phyloP scores from a whole-genome alignment of 2,329 filamentous ascomycete genomes.

The Ascochyta viciae-villosae region DNA sequence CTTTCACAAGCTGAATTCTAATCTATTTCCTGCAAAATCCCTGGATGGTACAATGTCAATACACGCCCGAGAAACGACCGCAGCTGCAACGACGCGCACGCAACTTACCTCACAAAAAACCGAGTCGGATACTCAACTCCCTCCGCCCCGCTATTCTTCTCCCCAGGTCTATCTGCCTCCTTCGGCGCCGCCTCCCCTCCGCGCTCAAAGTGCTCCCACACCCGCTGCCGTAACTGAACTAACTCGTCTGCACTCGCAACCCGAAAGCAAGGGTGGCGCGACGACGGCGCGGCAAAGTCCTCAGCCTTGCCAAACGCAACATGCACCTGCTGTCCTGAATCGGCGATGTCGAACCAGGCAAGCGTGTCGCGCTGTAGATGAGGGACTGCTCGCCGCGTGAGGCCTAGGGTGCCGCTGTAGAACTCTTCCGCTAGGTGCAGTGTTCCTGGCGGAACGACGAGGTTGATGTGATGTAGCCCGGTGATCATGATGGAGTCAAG shows the following conservation, averaged over 20 bases:
- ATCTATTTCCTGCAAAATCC: slow-evolving; percentile 51
- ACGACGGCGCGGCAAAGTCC: slow-evolving; percentile 38
- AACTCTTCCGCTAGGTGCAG: slow-evolving; percentile 20
- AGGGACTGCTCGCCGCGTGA: slow-evolving; percentile 62
- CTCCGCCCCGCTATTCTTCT: slow-evolving; percentile 50
- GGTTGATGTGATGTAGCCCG: slow-evolving; percentile 28
- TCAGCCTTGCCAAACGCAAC: slow-evolving; percentile 56
- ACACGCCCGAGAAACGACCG: too few species aligned
- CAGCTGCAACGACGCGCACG: background rate
- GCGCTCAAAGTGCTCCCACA: slow-evolving; percentile 60
- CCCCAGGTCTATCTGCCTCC: slow-evolving; percentile 64
- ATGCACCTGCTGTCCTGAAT: slow-evolving; percentile 64
- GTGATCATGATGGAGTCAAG: slow-evolving; percentile 20
- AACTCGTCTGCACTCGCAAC: slow-evolving; percentile 59
- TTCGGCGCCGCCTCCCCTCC: slow-evolving; percentile 60
- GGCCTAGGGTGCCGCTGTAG: slow-evolving; percentile 58
- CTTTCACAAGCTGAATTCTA: slow-evolving; percentile 49
- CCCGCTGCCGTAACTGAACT: slow-evolving; percentile 53
- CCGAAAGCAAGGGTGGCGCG: slow-evolving; percentile 66
- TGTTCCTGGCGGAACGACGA: slow-evolving; percentile 19
- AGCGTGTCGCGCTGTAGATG: slow-evolving; percentile 58
- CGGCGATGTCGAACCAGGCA: slow-evolving; percentile 67
- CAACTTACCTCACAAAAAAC: slow-evolving; percentile 62
- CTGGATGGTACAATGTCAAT: background rate
- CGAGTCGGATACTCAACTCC: slow-evolving; percentile 66